Evolutionary conservation across 179 eudicot species (phyloP), one percentile per base, ranked within the genome.

Genomic region (Drosera spatulata): DNA sequence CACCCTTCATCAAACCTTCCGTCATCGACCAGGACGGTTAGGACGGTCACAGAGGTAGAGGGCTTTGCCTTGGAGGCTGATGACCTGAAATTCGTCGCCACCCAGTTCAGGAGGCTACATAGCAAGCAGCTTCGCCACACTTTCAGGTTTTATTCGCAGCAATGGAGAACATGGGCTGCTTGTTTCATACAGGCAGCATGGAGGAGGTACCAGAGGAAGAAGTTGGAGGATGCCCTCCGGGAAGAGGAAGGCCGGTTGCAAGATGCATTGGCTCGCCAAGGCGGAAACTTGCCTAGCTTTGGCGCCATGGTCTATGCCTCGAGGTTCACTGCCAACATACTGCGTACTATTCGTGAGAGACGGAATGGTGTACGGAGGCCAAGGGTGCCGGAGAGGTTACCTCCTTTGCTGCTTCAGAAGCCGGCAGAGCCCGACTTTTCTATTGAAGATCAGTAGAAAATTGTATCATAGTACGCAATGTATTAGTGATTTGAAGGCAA

Each of bases 131-230:
- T 93, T 11, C 82, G 95, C 0, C 96, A 93, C 58, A 80, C 97
- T 7, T 93, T 89, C 64, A 72, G 97, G 70, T 78, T 81, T 61
- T 84, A 83, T 78, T 93, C 99, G 1, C 93, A 84, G 58, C 96
- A 93, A n/a, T 93, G 99, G 99, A 72, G 94, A 74, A 86, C 99
- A 1, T 93, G 99, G 99, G 99, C 99, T 0, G 99, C 99, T 42
- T 86, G 96, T 71, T 93, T 89, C 57, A 77, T 89, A 65, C 99
- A 93, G 66, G 99, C 82, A 1, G 99, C 96, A 0, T 93, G 99
- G 97, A 74, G 97, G 46, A 67, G 96, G 7, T 74, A 82, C 60
- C 62, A 72, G 40, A 75, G 95, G 68, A 86, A 83, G 83, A 93
- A 84, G 78, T 51, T 81, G 73, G 95, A 88, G 62, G 83, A 76